These are phyloP conservation scores for Quercus tomentella DNA, from an alignment of 331 rosid species.

Conservation along the genomic window DNA sequence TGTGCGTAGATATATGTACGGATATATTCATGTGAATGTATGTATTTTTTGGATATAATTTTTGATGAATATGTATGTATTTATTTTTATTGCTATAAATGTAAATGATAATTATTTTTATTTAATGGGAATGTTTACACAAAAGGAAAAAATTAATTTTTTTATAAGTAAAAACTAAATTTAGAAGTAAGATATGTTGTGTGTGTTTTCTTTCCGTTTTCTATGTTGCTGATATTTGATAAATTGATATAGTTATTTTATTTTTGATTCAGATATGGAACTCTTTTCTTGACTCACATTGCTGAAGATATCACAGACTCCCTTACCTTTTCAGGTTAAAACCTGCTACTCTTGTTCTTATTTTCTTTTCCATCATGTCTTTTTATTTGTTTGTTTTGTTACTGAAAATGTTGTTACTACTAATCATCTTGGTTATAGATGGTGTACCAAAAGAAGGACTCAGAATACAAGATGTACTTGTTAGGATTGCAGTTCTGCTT, in stretches of 20 bases:
- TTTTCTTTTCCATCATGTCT: neutral
- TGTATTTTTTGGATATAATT: neutral
- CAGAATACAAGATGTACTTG: conserved; percentile 83
- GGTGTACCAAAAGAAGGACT: conserved; percentile 99
- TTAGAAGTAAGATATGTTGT: neutral
- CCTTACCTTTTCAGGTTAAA: conserved; percentile 75
- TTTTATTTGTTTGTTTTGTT: neutral
- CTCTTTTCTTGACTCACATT: conserved; percentile 83
- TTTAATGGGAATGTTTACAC: neutral
- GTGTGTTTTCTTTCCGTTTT: neutral
- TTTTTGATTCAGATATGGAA: conserved; percentile 60
- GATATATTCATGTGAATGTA: neutral
- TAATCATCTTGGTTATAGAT: conserved; percentile 45
- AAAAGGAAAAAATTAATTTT: neutral
- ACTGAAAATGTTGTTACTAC: conserved; percentile 11
- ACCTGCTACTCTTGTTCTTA: conserved; percentile 15
- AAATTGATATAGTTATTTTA: conserved; percentile 17
- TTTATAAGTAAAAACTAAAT: too few species aligned
- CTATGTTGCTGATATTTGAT: neutral
- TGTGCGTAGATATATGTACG: neutral
- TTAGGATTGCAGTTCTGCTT: conserved; percentile 76
- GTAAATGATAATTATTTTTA: neutral
- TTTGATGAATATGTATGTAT: neutral
- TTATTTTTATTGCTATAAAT: neutral
- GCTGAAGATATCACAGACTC: conserved; percentile 79